phyloP scores from a whole-genome alignment of 305 asterid species.

The Fraxinus paxiana region DNA sequence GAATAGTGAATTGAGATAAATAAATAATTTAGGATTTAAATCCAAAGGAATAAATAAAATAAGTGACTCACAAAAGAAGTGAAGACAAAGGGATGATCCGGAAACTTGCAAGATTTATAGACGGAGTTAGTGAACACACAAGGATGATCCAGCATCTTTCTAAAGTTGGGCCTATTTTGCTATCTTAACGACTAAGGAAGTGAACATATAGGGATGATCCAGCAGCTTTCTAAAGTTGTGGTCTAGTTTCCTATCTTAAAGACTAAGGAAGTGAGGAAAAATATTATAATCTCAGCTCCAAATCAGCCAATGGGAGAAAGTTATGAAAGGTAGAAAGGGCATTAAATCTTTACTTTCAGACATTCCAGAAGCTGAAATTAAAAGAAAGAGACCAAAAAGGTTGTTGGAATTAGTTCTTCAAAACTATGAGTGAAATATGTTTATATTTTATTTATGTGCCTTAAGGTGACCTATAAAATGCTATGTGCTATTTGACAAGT shows the following conservation, averaged over 20 bases:
- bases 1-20: neutral
- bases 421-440: neutral
- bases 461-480: neutral
- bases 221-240: neutral
- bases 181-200: neutral
- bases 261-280: neutral
- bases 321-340: neutral
- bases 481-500: neutral
- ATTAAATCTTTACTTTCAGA: neutral
- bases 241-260: neutral
- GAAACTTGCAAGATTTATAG: neutral
- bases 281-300: neutral
- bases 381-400: neutral
- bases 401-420: neutral
- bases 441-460: neutral
- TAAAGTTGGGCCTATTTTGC: neutral
- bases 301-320: neutral
- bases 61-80: neutral
- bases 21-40: neutral
- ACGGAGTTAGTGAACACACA: neutral
- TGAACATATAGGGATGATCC: neutral
- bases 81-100: neutral
- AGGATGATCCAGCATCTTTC: neutral
- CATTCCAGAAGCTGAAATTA: neutral
- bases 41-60: neutral